Base-by-base conservation (phyloP, 108 stramenopile genomes). In the Cyclostephanos invisitatus region DNA sequence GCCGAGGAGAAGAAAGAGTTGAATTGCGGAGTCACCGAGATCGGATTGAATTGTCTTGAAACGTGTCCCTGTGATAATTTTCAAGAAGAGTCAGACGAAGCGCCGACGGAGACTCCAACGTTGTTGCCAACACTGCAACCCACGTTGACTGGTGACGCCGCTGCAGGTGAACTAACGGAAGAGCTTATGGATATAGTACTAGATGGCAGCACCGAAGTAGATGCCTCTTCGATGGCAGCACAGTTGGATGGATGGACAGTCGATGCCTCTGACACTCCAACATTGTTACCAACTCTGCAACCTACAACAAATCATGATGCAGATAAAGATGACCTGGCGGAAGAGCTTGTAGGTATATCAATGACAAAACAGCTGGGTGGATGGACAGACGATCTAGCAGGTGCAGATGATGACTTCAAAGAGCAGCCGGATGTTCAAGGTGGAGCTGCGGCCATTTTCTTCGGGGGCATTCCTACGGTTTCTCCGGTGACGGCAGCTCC, bases 1-100 rank as follows among this genome's bases (percentile, higher is more conserved):
- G 42, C 62, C 46, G 65, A 70, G 11, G 69, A 71, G n/a, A 78
- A 78, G 70, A 62, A 66, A 70, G 60, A 46, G 32, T 46, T 78
- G 32, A 78, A 78, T 54, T 78, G 77, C 22, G 62, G 57, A 24
- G 59, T 62, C n/a, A 72, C 77, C 36, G 70, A 78, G 56, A 78
- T 78, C 46, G 77, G 77, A 20, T 29, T 72, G 10, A 71, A 67
- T 35, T 78, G 77, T 49, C 48, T 51, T 8, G 66, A 25, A 24
- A 35, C 65, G 29, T 76, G 75, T 76, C 67, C 67, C 8, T 76
- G 75, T 50, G 40, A 58, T 35, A 49, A 27, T 11, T 22, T 24
- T 37, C 7, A 29, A 29, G 17, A 58, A 32, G 29, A 11, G 3
- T 25, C 1, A 3, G 27, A 46, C 12, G 15, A 46, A 46, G 14